Conservation (phyloP, 2,329 filamentous ascomycete genomes). For the Chrysoporthe austroafricana region DNA sequence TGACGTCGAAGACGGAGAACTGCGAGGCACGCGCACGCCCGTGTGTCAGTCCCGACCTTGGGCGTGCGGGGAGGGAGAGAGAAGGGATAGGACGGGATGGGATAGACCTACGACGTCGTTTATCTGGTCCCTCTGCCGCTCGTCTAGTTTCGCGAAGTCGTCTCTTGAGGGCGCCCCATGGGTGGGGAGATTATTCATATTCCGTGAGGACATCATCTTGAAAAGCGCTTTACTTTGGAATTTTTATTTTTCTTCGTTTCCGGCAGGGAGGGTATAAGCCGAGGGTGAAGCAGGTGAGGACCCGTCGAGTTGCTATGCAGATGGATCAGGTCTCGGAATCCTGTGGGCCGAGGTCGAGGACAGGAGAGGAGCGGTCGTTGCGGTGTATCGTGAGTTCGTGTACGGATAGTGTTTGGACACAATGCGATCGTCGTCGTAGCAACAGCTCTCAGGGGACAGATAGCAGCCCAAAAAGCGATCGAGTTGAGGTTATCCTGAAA, state of each 20-base stretch:
- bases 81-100: background rate
- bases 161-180: conserved; percentile 36
- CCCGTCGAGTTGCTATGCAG: background rate
- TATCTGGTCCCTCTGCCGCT: conserved; percentile 92
- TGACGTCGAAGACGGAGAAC: conserved; percentile 96
- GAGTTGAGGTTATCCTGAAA: conserved; percentile 24
- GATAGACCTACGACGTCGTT: conserved; percentile 77
- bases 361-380: conserved; percentile 14
- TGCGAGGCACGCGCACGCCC: conserved; percentile 40
- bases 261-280: conserved; percentile 6
- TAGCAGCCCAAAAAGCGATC: conserved; percentile 23
- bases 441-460: conserved; percentile 18
- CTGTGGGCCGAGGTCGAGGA: background rate
- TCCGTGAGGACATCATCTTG: conserved; percentile 30
- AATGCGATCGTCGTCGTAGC: conserved; percentile 10
- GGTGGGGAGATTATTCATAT: conserved; percentile 26
- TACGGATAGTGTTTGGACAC: background rate
- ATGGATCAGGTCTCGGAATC: conserved; percentile 1
- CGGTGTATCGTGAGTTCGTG: conserved; percentile 2
- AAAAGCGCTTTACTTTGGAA: conserved; percentile 1
- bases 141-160: conserved; percentile 59
- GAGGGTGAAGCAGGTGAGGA: conserved; percentile 9
- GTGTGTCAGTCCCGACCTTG: conserved; percentile 30
- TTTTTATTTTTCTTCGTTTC: background rate
- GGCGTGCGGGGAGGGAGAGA: background rate